Evolutionary conservation across 306 rosid species (phyloP), one percentile per base, ranked within the genome.

Genomic region (Calophaca sinica): DNA sequence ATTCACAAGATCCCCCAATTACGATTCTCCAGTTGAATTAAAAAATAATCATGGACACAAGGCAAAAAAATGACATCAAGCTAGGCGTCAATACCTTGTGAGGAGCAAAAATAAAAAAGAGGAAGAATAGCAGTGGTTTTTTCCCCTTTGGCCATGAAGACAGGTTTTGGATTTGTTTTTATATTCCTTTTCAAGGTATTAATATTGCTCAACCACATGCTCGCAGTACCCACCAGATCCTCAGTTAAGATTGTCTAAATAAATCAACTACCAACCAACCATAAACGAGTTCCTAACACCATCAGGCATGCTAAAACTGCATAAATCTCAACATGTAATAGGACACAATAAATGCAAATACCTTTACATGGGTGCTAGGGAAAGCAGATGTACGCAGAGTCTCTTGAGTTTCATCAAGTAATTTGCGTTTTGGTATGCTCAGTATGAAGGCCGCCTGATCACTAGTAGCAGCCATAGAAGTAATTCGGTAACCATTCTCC

Each of bases 291-390:
- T 53, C 15, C 31, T 33, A 48, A 54, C 55, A 53, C 65, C 35
- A 13, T 15, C 49, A 58, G 26, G 78, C 63, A 39, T 15, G 26
- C 52, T 62, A 58, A 65, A 70, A 57, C 9, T 13, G 59, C 38
- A 49, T 2, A 69, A 11, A 49, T 29, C 14, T 39, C 49, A 5
- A 54, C n/a, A 32, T 6, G 55, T 60, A 73, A 62, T 15, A 52
- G 44, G 44, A 45, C 70, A 75, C 26, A 45, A 53, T 75, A 54
- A 64, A 42, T 68, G 65, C 63, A 39, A 32, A 35, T 84, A 93
- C 98, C 98, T 93, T 93, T 41, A 93, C 96, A 79, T 93, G 98
- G 74, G 94, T 90, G 85, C 96, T 93, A 9, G 98, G 98, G 72
- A 93, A 93, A 73, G 98, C 98, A 82, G 98, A 84, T 45, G 98